phyloP scores from a whole-genome alignment of 2,329 filamentous ascomycete genomes.

The Aschersonia sp. region DNA sequence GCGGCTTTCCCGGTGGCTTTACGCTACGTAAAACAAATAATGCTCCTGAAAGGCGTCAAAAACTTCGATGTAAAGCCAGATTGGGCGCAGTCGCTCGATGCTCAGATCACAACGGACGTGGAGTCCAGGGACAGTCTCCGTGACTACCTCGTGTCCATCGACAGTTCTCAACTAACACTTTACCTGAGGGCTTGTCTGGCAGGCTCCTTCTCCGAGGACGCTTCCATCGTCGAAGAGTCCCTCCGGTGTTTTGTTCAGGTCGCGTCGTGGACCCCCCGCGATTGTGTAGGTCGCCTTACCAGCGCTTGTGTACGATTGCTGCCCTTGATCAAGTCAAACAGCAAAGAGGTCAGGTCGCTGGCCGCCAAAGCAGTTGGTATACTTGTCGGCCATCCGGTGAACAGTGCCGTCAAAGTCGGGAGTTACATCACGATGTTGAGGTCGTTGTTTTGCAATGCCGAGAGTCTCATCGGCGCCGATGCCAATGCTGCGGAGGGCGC shows the following conservation, averaged over 20 bases:
- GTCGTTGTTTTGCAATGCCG: constrained; percentile 26
- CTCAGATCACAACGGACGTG: constrained; percentile 56
- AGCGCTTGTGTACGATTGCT: constrained; percentile 37
- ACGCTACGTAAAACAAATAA: constrained; percentile 45
- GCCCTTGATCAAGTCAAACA: constrained; percentile 54
- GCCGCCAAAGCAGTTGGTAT: constrained; percentile 64
- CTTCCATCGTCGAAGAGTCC: constrained; percentile 28
- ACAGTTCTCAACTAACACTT: constrained; percentile 22
- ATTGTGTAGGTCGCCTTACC: constrained; percentile 33
- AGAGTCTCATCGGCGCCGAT: constrained; percentile 27
- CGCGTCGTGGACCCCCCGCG: constrained; percentile 34
- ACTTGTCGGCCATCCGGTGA: constrained; percentile 50
- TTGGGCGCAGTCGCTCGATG: constrained; percentile 72
- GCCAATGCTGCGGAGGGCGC: constrained; percentile 32
- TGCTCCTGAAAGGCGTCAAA: constrained; percentile 33
- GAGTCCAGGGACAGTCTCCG: constrained; percentile 45
- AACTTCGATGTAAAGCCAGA: constrained; percentile 54
- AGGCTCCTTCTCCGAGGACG: constrained; percentile 33
- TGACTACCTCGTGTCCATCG: constrained; percentile 30
- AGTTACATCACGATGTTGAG: constrained; percentile 17
- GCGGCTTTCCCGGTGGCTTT: constrained; percentile 55
- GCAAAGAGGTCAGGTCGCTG: constrained; percentile 48
- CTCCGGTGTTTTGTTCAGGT: constrained; percentile 39
- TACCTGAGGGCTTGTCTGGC: constrained; percentile 42
- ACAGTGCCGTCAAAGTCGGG: constrained; percentile 17